phyloP scores from a whole-genome alignment of 371 early-diverging fungal species.

The Rhizomucor pusillus region DNA sequence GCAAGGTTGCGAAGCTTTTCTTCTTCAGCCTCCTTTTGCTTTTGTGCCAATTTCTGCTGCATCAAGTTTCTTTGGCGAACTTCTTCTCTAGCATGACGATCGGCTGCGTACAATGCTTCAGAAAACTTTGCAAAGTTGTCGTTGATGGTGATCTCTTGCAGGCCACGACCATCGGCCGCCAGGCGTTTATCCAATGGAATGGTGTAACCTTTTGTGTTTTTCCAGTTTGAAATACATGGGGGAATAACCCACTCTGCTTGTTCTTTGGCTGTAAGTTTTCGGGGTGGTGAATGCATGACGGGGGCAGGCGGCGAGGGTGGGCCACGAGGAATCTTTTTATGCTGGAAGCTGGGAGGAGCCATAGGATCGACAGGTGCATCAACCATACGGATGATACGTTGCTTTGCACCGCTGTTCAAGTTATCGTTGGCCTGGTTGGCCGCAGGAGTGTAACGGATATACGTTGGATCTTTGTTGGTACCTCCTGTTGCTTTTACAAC shows the following conservation, averaged over 20 bases:
- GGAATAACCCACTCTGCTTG: constrained; percentile 96
- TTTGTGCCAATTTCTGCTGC: constrained; percentile 90
- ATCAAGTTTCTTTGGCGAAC: constrained; percentile 86
- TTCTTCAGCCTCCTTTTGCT: constrained; percentile 93
- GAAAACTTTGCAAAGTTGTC: constrained; percentile 95
- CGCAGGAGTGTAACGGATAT: constrained; percentile 89
- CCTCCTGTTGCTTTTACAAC: constrained; percentile 43
- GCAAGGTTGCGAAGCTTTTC: constrained; percentile 86
- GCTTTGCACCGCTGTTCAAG: constrained; percentile 66
- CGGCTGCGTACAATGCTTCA: constrained; percentile 92
- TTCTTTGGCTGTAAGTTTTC: constrained; percentile 92
- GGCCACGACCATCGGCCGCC: constrained; percentile 94
- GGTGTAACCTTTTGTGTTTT: constrained; percentile 97
- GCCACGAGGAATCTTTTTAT: constrained; percentile 86
- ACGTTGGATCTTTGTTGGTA: constrained; percentile 71
- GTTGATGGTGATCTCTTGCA: constrained; percentile 90
- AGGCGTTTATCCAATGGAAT: constrained; percentile 97
- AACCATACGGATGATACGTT: constrained; percentile 90
- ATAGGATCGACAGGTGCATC: constrained; percentile 95
- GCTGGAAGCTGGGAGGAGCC: constrained; percentile 91
- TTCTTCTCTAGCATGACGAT: constrained; percentile 93
- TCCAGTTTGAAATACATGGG: constrained; percentile 98
- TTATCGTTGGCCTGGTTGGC: constrained; percentile 54
- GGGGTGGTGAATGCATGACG: constrained; percentile 96
- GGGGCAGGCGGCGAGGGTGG: constrained; percentile 95